phyloP scores from a whole-genome alignment of 768 basidiomycete species.

The Punctularia strigosozonata region DNA sequence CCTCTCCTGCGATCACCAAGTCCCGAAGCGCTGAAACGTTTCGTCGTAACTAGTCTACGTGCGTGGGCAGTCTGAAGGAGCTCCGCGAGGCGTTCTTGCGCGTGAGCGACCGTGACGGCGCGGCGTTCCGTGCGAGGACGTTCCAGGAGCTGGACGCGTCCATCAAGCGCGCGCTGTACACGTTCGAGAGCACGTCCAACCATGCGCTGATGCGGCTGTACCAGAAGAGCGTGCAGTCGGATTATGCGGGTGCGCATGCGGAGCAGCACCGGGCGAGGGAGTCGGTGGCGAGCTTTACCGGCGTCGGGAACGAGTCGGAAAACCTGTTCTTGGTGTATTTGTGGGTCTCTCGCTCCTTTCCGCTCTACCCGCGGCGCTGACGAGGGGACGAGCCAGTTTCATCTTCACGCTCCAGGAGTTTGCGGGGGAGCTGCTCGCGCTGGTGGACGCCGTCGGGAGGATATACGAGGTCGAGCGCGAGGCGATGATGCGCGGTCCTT shows the following conservation, averaged over 20 bases:
- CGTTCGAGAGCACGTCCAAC: slow-evolving; percentile 77
- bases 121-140: slow-evolving; percentile 39
- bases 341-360: slow-evolving; percentile 33
- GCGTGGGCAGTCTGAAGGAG: slow-evolving; percentile 46
- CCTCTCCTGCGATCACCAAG: background rate
- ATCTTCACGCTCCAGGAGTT: slow-evolving; percentile 97
- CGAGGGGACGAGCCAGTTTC: slow-evolving; percentile 42
- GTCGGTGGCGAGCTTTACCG: slow-evolving; percentile 24
- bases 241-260: slow-evolving; percentile 10
- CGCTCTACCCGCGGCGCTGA: slow-evolving; percentile 6
- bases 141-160: slow-evolving; percentile 52
- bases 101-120: slow-evolving; percentile 20
- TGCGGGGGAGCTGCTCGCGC: slow-evolving; percentile 65
- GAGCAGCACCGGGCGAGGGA: slow-evolving; percentile 28
- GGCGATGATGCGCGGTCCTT: slow-evolving; percentile 20
- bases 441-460: slow-evolving; percentile 75
- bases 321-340: slow-evolving; percentile 86
- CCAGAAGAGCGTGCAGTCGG: slow-evolving; percentile 25
- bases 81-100: slow-evolving; percentile 53
- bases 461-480: slow-evolving; percentile 61
- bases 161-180: slow-evolving; percentile 56
- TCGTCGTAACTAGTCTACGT: slow-evolving; percentile 34
- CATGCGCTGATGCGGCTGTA: slow-evolving; percentile 74
- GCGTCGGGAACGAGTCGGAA: slow-evolving; percentile 65
- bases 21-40: too few species aligned